Conservation (phyloP, 169 alveolate species). For the Plasmodium knowlesi region DNA sequence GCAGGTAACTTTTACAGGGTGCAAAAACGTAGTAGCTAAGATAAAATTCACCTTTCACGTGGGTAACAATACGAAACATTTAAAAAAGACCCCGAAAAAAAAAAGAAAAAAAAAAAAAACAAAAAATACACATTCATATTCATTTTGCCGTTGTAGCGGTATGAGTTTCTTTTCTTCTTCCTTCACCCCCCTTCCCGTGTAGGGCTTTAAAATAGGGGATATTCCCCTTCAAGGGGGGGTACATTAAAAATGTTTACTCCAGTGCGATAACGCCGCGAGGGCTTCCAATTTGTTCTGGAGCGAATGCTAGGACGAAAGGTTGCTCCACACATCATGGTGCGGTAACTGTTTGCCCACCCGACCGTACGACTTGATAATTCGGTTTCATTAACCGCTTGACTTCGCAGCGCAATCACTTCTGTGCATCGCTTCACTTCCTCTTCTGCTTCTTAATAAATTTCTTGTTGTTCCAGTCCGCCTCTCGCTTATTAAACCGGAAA, state of each 20-base stretch:
- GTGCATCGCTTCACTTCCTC: conserved; percentile 29
- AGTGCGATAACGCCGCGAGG: not conserved
- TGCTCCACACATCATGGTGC: not conserved
- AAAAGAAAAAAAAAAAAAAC: not conserved
- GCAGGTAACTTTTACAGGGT: not conserved
- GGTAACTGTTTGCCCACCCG: not conserved
- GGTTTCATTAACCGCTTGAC: not conserved
- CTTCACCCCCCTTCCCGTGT: not conserved
- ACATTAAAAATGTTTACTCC: not conserved
- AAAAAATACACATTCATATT: too few relatives aligned
- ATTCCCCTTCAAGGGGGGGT: not conserved
- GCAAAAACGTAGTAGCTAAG: not conserved
- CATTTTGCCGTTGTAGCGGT: not conserved
- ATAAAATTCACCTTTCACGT: not conserved
- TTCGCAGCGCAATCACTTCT: not conserved
- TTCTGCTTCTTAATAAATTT: conserved; percentile 72
- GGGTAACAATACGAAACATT: not conserved
- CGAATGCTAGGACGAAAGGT: not conserved
- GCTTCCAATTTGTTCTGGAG: not conserved
- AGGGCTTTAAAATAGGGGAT: not conserved
- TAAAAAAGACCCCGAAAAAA: not conserved
- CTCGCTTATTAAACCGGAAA: conserved; percentile 27
- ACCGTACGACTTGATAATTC: not conserved
- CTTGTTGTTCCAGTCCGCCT: conserved; percentile 41
- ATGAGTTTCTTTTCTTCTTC: not conserved